Conservation (phyloP, 805 yeast species). For the Wickerhamiella domercqiae region DNA sequence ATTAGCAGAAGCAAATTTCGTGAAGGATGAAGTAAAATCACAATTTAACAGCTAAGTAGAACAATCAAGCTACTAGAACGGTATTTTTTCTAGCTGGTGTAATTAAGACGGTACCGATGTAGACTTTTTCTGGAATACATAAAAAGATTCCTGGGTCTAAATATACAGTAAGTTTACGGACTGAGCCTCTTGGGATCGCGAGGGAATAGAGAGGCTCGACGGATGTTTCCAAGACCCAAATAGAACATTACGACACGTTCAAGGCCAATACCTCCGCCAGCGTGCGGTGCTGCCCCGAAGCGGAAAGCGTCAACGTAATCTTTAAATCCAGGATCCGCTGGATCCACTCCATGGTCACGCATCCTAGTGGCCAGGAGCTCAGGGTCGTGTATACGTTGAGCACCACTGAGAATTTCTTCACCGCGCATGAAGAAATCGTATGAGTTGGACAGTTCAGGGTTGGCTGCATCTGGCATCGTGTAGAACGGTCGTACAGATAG, state of each 20-base stretch:
- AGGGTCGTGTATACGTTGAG: conserved; percentile 96
- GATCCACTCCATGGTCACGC: conserved; percentile 68
- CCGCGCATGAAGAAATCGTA: conserved; percentile 99
- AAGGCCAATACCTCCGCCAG: conserved; percentile 98
- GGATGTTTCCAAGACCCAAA: conserved; percentile 89
- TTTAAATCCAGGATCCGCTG: conserved; percentile 62
- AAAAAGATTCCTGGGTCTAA: background rate
- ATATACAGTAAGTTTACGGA: conserved; percentile 47
- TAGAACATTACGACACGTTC: conserved; percentile 98
- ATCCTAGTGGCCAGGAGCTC: conserved; percentile 68
- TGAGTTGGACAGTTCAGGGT: conserved; percentile 88
- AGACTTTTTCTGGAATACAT: background rate
- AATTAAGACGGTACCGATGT: background rate
- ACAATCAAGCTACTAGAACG: background rate
- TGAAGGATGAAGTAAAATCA: too few relatives aligned
- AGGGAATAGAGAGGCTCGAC: conserved; percentile 98
- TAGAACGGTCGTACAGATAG: conserved; percentile 93
- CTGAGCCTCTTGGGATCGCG: conserved; percentile 92
- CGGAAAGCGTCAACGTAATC: conserved; percentile 88
- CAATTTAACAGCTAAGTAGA: too few relatives aligned
- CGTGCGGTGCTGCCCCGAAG: conserved; percentile 97
- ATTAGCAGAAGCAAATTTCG: too few relatives aligned
- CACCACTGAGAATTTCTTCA: conserved; percentile 98
- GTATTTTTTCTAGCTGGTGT: background rate
- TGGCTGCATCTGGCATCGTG: conserved; percentile 95